Evolutionary conservation across 352 stramenopile genomes (phyloP).

Genomic region (Phytophthora pinifolia): DNA sequence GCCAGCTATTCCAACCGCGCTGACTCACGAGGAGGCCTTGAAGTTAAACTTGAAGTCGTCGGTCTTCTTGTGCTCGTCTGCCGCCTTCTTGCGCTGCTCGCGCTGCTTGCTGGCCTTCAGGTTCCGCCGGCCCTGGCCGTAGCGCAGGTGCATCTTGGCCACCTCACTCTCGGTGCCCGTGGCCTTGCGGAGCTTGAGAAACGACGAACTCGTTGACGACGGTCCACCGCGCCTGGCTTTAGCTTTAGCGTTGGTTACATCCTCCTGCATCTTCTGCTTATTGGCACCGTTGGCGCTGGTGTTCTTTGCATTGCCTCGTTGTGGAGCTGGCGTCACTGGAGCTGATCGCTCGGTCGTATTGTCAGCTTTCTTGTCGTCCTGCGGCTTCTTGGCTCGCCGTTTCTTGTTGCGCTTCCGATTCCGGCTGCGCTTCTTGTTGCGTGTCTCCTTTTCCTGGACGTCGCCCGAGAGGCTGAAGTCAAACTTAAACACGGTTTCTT

Average conservation of each 20-base stretch:
- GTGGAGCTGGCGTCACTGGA: constrained; percentile 16
- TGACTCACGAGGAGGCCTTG: constrained; percentile 3
- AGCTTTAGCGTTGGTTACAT: constrained; percentile 7
- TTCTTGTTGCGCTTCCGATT: constrained; percentile 40
- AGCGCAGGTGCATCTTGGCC: constrained; percentile 71
- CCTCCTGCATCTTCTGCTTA: constrained; percentile 26
- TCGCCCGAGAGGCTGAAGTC: constrained; percentile 37
- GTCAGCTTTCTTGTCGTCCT: constrained; percentile 9
- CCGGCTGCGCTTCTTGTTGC: constrained; percentile 28
- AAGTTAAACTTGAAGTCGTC: constrained; percentile 44
- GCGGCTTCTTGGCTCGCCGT: constrained; percentile 16
- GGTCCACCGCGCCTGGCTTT: too few species aligned
- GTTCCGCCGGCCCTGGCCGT: constrained; percentile 61
- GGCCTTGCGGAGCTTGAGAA: constrained; percentile 61
- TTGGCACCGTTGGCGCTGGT: not conserved
- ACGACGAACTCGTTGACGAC: constrained; percentile 23
- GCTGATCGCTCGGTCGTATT: constrained; percentile 8
- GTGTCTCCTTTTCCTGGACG: constrained; percentile 2
- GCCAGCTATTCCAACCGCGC: not conserved
- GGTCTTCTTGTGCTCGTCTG: constrained; percentile 3
- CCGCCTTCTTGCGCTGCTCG: constrained; percentile 34
- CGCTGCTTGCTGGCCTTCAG: constrained; percentile 50
- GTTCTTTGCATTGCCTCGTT: constrained; percentile 18
- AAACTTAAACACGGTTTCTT: constrained; percentile 49
- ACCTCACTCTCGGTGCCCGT: constrained; percentile 67